Evolutionary conservation across 2,329 filamentous ascomycete genomes (phyloP), one percentile per base, ranked within the genome.

Genomic region (Exophiala bonariae): DNA sequence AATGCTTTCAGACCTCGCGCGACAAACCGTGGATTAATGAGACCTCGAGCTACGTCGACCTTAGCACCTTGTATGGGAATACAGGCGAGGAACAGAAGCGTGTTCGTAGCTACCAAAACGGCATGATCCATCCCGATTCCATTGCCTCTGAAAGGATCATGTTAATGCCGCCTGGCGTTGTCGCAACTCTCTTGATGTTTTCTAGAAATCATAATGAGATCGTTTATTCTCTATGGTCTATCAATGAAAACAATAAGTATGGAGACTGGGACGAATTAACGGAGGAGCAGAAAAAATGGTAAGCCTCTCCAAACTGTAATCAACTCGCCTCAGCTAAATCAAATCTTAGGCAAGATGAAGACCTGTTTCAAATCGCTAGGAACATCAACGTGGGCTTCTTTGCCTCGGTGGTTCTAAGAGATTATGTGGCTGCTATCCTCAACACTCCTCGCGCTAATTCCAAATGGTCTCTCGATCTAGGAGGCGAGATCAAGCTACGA

Each of bases 361-460:
- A 76, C 44, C 65, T 75, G 47, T 76, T 76, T 57, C 73, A 76
- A 50, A 55, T 73, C 10, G 58, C 66, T 11, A 64, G 72, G 33
- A 73, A 73, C 50, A 73, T 74, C 55, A 75, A 74, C 46, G 70
- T 73, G 14, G 72, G 71, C 26, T 74, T 71, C 57, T 75, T 74
- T 57, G 70, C 70, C 2, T 65, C 68, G 0, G 68, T 74, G 3
- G 71, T 74, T 1, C 50, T 75, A 31, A 70, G 67, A 42, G 72
- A 75, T 51, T 74, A 74, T 49, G 72, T 74, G 14, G 64, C 67
- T 3, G 67, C 71, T n/a, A 74, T 74, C 55, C 59, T 74, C 35
- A 73, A 73, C 49, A 72, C 69, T 4, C 67, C 69, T 2, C 63
- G 71, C 34, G 69, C 71, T 16, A 67, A 73, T 47, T 73, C 71